Conservation (phyloP, 768 basidiomycete genomes). For the Mycena haematopus region DNA sequence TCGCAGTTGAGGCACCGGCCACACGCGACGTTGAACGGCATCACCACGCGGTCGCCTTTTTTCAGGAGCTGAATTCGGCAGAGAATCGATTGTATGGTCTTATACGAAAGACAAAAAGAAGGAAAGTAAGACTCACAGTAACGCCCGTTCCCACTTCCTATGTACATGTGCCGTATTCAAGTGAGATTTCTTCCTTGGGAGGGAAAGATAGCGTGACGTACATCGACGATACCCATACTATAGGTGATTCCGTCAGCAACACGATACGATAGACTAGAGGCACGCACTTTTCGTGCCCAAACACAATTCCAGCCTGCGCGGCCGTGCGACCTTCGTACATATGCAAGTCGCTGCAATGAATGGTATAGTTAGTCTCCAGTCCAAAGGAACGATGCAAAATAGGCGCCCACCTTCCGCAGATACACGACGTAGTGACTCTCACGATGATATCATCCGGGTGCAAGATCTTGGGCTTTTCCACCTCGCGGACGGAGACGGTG, state of each 20-base stretch:
- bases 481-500: slow-evolving; percentile 51
- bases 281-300: slow-evolving; percentile 60
- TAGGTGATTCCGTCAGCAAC: not conserved
- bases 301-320: slow-evolving; percentile 55
- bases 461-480: slow-evolving; percentile 52
- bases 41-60: slow-evolving; percentile 64
- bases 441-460: slow-evolving; percentile 63
- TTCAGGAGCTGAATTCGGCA: slow-evolving; percentile 46
- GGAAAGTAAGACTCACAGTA: slow-evolving; percentile 38
- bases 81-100: no score
- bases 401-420: slow-evolving; percentile 51
- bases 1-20: slow-evolving; percentile 65
- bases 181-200: not conserved
- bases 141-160: slow-evolving; percentile 54
- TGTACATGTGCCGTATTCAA: not conserved
- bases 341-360: slow-evolving; percentile 59
- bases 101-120: not conserved
- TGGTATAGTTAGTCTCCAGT: no score
- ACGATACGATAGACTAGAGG: not conserved
- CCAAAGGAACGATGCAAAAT: not conserved
- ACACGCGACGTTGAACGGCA: slow-evolving; percentile 67
- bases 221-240: slow-evolving; percentile 59
- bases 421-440: slow-evolving; percentile 58
- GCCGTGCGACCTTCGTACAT: slow-evolving; percentile 65
- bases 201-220: slow-evolving; percentile 27